Evolutionary conservation across 1,139 yeast species (phyloP).

Genomic region (Magnusiomyces ingens): DNA sequence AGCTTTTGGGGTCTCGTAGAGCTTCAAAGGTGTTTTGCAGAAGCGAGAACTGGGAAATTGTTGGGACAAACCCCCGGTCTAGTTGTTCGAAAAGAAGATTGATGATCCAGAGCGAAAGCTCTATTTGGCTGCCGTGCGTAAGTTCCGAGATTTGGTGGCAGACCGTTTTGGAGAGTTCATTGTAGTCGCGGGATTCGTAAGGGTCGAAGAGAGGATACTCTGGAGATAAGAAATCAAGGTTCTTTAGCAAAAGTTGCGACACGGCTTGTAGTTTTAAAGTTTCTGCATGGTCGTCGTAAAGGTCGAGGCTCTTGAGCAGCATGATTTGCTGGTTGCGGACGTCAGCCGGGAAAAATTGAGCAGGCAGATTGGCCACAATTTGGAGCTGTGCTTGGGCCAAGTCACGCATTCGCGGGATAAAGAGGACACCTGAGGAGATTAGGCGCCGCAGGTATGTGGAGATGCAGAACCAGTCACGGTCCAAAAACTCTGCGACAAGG

Average conservation of each 20-base stretch:
- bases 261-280: constrained; percentile 6
- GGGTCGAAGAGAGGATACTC: constrained; percentile 8
- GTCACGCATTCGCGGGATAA: constrained; percentile 29
- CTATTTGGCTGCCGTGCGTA: constrained; percentile 18
- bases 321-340: constrained; percentile 23
- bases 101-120: constrained; percentile 19
- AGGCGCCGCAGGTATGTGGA: constrained; percentile 68
- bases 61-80: constrained; percentile 11
- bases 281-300: constrained; percentile 6
- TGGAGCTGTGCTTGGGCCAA: constrained; percentile 39
- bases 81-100: constrained; percentile 15
- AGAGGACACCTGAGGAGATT: constrained; percentile 78
- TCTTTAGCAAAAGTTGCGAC: constrained; percentile 1
- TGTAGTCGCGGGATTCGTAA: not conserved
- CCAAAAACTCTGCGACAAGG: constrained; percentile 49
- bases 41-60: constrained; percentile 22
- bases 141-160: constrained; percentile 6
- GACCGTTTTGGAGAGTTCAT: not conserved
- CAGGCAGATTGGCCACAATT: constrained; percentile 50
- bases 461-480: constrained; percentile 45
- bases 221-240: constrained; percentile 14
- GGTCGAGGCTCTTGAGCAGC: constrained; percentile 19
- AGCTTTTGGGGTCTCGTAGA: constrained; percentile 22
- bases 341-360: constrained; percentile 16
- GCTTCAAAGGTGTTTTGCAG: constrained; percentile 20